Conservation (phyloP, 805 yeast species). For the Saccharomycopsis lassenensis region DNA sequence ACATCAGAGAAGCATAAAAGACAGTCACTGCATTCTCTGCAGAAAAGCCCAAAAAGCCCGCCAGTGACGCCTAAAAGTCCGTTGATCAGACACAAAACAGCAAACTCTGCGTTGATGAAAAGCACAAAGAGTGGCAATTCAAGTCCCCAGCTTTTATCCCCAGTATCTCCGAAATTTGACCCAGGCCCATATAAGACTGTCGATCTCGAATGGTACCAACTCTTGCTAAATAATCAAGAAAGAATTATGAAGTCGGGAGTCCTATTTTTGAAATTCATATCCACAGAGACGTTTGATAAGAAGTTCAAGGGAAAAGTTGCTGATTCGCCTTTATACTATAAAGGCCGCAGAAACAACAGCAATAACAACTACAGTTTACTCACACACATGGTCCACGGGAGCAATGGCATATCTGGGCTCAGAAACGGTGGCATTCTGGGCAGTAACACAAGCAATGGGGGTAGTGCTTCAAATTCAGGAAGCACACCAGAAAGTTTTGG, state of each 20-base stretch:
- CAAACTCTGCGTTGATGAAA: too few species aligned
- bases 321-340: constrained; percentile 38
- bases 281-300: constrained; percentile 37
- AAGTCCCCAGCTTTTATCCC: too few species aligned
- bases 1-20: too few species aligned
- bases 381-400: constrained; percentile 21
- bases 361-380: constrained; percentile 14
- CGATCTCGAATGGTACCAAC: constrained; percentile 41
- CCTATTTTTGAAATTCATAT: constrained; percentile 29
- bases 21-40: too few species aligned
- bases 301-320: constrained; percentile 39
- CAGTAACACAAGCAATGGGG: neutral
- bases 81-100: too few species aligned
- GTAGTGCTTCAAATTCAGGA: neutral
- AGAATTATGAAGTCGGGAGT: constrained; percentile 39
- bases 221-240: constrained; percentile 37
- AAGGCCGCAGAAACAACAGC: constrained; percentile 20
- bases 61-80: too few species aligned
- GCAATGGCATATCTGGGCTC: constrained; percentile 19
- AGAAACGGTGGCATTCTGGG: constrained; percentile 10
- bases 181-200: too few species aligned
- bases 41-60: too few species aligned
- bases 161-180: too few species aligned
- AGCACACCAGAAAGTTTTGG: constrained; percentile 3
- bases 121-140: too few species aligned